phyloP scores from a whole-genome alignment of 495 filamentous ascomycete species.

The Aspergillus affinis region DNA sequence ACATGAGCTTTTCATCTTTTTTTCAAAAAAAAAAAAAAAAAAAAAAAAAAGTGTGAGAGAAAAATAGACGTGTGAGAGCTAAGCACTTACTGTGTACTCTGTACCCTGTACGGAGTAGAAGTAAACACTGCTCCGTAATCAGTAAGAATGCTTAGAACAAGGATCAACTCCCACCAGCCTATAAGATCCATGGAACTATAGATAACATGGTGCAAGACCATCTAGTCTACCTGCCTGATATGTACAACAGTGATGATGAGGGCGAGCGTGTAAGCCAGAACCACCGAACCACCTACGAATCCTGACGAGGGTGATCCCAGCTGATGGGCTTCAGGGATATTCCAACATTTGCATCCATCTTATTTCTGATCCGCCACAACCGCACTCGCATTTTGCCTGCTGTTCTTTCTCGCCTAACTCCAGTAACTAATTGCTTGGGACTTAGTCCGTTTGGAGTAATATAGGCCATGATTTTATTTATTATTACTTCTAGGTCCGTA shows the following conservation, averaged over 20 bases:
- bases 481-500: not conserved
- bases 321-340: not conserved
- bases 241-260: not conserved
- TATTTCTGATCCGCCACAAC: slow-evolving; percentile 8
- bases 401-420: too few relatives aligned
- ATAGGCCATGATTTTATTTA: not conserved
- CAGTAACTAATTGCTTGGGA: too few relatives aligned
- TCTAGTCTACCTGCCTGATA: not conserved
- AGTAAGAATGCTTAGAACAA: not conserved
- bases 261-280: not conserved
- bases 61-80: not conserved
- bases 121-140: too few relatives aligned
- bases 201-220: not conserved
- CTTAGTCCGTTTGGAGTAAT: not conserved
- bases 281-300: not conserved
- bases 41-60: not conserved
- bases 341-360: not conserved
- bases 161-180: not conserved
- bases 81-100: too few relatives aligned
- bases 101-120: too few relatives aligned
- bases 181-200: not conserved
- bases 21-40: not conserved
- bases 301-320: not conserved
- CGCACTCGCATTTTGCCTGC: slow-evolving; percentile 9
- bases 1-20: too few relatives aligned